Evolutionary conservation across 495 filamentous ascomycete species (phyloP).

Genomic region (Aspergillus campestris): DNA sequence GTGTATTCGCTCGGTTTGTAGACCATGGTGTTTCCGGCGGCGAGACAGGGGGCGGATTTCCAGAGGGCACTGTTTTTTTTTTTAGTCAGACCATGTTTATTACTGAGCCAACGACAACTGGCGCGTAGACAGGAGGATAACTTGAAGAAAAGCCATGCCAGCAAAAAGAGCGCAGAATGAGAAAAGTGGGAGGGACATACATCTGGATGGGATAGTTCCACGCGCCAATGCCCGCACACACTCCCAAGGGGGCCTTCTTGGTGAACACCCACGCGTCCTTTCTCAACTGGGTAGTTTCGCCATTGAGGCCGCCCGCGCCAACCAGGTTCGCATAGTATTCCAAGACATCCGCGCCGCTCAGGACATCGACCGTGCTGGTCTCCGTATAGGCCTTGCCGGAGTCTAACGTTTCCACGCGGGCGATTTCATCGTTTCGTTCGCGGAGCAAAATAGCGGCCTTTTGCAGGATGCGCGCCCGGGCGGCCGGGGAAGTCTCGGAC

Average conservation of each 20-base stretch:
- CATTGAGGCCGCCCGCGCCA: constrained; percentile 59
- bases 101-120: not conserved
- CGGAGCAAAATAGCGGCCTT: constrained; percentile 58
- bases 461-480: constrained; percentile 62
- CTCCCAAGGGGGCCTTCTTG: constrained; percentile 63
- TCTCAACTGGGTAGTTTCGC: constrained; percentile 57
- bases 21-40: constrained; percentile 79
- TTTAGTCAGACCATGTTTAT: not conserved
- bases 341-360: constrained; percentile 66
- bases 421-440: constrained; percentile 61
- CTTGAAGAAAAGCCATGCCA: too few relatives aligned
- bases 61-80: constrained; percentile 51
- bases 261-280: constrained; percentile 69
- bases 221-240: constrained; percentile 72
- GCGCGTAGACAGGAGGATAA: too few relatives aligned
- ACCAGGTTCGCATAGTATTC: constrained; percentile 71
- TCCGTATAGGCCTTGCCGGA: constrained; percentile 70
- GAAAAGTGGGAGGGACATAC: constrained; percentile 18
- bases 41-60: constrained; percentile 76
- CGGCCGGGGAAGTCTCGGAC: constrained; percentile 55
- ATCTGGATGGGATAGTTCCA: constrained; percentile 89
- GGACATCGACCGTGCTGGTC: constrained; percentile 65
- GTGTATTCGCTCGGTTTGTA: constrained; percentile 82
- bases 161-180: not conserved
- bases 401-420: constrained; percentile 59